These are phyloP conservation scores for Ogataea pignaliae DNA, from an alignment of 805 yeast species.

Conservation along the genomic window DNA sequence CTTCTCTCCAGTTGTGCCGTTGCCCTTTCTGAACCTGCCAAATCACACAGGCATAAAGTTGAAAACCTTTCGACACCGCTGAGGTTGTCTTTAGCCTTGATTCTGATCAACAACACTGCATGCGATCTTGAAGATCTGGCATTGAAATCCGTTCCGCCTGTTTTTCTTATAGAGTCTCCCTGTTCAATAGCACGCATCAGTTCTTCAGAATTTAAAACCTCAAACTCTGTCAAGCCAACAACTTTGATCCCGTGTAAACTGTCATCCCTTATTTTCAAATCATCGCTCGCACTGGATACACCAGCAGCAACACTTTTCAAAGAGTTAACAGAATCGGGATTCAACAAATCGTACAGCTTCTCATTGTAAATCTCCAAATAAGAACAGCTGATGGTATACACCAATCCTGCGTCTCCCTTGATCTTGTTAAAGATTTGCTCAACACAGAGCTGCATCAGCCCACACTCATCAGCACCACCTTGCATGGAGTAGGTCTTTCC, in stretches of 20 bases:
- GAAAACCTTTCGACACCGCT: conserved; percentile 41
- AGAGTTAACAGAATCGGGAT: conserved; percentile 30
- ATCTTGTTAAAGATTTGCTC: conserved; percentile 52
- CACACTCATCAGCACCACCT: conserved; percentile 59
- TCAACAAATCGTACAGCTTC: conserved; percentile 70
- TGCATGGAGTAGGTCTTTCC: conserved; percentile 89
- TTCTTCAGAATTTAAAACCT: conserved; percentile 54
- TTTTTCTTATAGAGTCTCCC: conserved; percentile 74
- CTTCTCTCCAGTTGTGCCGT: conserved; percentile 72
- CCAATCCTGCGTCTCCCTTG: conserved; percentile 23
- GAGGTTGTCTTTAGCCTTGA: conserved; percentile 40
- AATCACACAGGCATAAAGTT: conserved; percentile 81
- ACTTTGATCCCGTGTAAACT: conserved; percentile 67
- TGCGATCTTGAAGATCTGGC: conserved; percentile 87
- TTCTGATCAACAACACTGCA: conserved; percentile 71
- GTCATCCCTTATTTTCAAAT: conserved; percentile 77
- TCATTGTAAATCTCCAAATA: conserved; percentile 89
- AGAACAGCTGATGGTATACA: conserved; percentile 51
- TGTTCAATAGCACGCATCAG: conserved; percentile 51
- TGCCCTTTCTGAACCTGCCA: conserved; percentile 96
- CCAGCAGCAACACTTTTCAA: conserved; percentile 9
- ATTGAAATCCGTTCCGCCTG: conserved; percentile 88
- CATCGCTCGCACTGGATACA: conserved; percentile 29
- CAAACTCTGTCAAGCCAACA: conserved; percentile 63
- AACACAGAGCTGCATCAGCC: conserved; percentile 68